Conservation (phyloP, 116 monocot genomes). For the Trichopus zeylanicus region DNA sequence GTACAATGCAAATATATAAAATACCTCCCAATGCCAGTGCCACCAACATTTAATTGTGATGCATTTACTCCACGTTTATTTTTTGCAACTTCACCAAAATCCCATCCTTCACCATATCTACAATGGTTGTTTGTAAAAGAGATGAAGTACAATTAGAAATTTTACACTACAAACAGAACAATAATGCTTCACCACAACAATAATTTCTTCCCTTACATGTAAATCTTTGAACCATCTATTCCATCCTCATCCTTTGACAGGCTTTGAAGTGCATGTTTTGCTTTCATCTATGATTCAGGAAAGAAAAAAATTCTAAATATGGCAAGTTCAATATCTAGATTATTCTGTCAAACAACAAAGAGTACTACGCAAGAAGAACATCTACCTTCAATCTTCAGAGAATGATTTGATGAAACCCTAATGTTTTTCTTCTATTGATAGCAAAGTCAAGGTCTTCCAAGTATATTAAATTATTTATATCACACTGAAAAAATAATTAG, state of each 20-base stretch:
- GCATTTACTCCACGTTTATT: conserved; percentile 78
- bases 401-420: no score
- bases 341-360: not conserved
- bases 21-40: conserved; percentile 84
- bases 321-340: not conserved
- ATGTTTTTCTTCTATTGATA: no score
- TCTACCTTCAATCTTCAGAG: not conserved
- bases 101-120: conserved; percentile 94
- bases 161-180: not conserved
- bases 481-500: no score
- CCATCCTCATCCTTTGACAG: conserved; percentile 52
- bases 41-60: conserved; percentile 69
- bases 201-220: conserved; percentile 40
- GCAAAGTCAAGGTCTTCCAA: no score
- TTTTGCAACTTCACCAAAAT: conserved; percentile 92
- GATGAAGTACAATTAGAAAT: not conserved
- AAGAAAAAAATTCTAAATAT: not conserved
- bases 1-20: not conserved
- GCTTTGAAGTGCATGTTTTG: conserved; percentile 52
- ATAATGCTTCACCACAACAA: not conserved
- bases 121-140: not conserved
- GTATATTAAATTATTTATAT: no score
- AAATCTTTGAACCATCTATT: conserved; percentile 81
- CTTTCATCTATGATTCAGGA: conserved; percentile 41
- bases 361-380: not conserved